Conservation (phyloP, 2,329 filamentous ascomycete genomes). For the Phialophora macrospora region DNA sequence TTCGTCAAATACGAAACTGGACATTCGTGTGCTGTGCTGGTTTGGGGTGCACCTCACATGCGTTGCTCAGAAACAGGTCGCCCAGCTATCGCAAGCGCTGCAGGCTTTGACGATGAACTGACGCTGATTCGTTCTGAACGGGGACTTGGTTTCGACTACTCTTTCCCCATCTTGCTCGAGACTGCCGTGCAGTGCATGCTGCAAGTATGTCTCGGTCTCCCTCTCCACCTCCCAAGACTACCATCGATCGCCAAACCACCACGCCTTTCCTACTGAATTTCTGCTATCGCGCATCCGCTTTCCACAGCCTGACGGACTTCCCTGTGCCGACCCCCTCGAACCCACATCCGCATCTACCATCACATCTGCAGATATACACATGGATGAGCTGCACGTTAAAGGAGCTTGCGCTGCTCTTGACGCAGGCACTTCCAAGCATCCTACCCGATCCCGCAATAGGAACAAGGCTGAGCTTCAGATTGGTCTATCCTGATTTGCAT, state of each 20-base stretch:
- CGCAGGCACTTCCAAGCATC: conserved; percentile 68
- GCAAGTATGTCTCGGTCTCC: conserved; percentile 36
- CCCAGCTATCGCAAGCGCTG: neutral
- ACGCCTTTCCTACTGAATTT: conserved; percentile 84
- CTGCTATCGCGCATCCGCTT: conserved; percentile 76
- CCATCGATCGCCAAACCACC: conserved; percentile 69
- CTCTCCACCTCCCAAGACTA: conserved; percentile 30
- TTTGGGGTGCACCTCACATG: neutral
- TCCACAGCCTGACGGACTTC: conserved; percentile 62
- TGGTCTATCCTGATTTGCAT: conserved; percentile 78
- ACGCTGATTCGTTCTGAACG: neutral
- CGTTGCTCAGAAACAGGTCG: neutral
- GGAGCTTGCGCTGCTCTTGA: conserved; percentile 79
- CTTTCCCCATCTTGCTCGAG: neutral
- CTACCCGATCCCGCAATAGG: conserved; percentile 73
- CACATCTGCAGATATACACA: conserved; percentile 80
- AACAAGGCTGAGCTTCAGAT: conserved; percentile 82
- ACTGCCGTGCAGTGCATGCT: neutral
- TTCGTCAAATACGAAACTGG: neutral
- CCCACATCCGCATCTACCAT: conserved; percentile 61
- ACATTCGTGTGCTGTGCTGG: neutral
- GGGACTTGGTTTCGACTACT: neutral
- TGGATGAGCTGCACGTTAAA: conserved; percentile 80
- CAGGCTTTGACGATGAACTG: neutral
- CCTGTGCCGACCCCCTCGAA: conserved; percentile 57